Base-by-base conservation (phyloP, 345 rosid species). In the Dimocarpus longan region DNA sequence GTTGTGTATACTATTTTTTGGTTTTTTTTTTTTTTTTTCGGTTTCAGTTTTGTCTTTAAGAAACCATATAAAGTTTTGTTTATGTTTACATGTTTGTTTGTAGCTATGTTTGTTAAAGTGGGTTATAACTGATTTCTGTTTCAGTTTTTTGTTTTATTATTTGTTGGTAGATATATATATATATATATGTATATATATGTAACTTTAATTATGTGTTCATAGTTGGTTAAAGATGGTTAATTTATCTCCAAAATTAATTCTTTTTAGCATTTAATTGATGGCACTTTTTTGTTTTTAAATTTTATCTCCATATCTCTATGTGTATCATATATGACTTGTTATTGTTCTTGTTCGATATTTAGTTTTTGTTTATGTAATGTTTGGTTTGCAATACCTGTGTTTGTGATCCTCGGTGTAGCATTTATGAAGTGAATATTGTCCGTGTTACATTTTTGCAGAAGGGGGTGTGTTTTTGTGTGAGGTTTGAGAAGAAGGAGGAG, bases 51-150 rank as follows among this genome's bases (percentile, higher is more conserved):
- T 62, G 64, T 43, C 50, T 62, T 37, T 21, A 54, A 54, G 40
- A 24, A 74, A 60, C 68, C 39, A 7, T 12, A 42, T 60, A 59
- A 56, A 56, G 43, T 62, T 57, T 57, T 9, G n/a, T 18, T 16
- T 16, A 3, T 13, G 26, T 59, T n/a, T 59, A 22, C 19, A 5
- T 71, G 75, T 73, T 56, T 78, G 65, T 76, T 59, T 66, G 21
- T 46, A 65, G 83, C 75, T 82, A 76, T 82, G 83, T 86, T 82
- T 85, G 82, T 83, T 75, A 62, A 76, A 60, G 65, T 80, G 79
- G 81, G 79, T 81, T 81, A 77, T 46, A 68, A 80, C 80, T 26
- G 73, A 66, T 90, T 82, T 80, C 86, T 75, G 86, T 83, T 79
- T 83, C 39, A 21, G 8, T 57, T 70, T 2, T 56, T 12, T 32